Conservation (phyloP, 2,329 filamentous ascomycete species). For the Emmonsiellopsis sp. region DNA sequence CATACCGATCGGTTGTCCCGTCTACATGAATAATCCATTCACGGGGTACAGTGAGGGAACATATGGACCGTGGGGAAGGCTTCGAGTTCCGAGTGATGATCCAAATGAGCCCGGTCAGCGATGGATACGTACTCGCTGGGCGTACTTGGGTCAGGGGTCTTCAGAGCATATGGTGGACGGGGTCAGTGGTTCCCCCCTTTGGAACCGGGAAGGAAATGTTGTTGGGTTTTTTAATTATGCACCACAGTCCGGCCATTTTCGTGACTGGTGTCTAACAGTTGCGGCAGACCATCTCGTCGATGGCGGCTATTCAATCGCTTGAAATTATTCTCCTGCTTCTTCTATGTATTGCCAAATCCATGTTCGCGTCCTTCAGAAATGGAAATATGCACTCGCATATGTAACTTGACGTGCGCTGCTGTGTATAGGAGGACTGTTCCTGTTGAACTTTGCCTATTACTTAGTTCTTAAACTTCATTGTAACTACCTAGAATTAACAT, state of each 20-base stretch:
- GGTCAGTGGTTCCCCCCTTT: slow-evolving; percentile 8
- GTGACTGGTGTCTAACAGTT: not conserved
- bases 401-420: no score
- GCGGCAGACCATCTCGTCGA: not conserved
- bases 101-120: not conserved
- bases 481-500: no score
- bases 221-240: slow-evolving; percentile 8
- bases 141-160: slow-evolving; percentile 11
- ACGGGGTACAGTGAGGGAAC: slow-evolving; percentile 5
- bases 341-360: not conserved
- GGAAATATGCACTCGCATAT: no score
- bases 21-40: slow-evolving; percentile 6
- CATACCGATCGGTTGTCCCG: not conserved
- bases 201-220: slow-evolving; percentile 7
- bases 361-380: no score
- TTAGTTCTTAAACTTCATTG: no score
- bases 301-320: not conserved
- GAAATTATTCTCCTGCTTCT: not conserved
- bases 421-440: no score
- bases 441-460: no score
- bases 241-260: not conserved
- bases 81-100: slow-evolving; percentile 1
- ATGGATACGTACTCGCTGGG: slow-evolving; percentile 10
- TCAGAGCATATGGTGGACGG: slow-evolving; percentile 3
- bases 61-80: not conserved